Evolutionary conservation across 179 eudicot species (phyloP).

Genomic region (Spergularia azorica): DNA sequence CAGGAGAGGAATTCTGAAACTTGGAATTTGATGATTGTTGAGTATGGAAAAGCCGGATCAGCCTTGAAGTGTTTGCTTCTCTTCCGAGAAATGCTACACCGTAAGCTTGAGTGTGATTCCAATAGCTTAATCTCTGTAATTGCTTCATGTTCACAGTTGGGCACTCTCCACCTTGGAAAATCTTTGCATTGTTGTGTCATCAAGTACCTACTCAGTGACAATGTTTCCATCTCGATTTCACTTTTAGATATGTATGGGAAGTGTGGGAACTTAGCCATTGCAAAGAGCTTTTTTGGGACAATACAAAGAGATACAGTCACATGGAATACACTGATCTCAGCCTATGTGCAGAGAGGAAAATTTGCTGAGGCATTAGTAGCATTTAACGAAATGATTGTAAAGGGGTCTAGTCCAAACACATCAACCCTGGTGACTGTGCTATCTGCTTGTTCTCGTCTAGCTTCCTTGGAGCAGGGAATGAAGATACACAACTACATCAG

Average conservation of each 20-base stretch:
- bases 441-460: conserved; percentile 58
- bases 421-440: conserved; percentile 54
- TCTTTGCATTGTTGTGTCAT: conserved; percentile 63
- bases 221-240: conserved; percentile 54
- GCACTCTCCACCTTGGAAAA: conserved; percentile 40
- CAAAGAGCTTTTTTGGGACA: conserved; percentile 46
- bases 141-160: conserved; percentile 56
- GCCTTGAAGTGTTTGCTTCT: conserved; percentile 40
- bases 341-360: conserved; percentile 42
- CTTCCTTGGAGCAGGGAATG: conserved; percentile 53
- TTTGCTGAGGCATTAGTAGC: conserved; percentile 48
- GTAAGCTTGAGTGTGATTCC: conserved; percentile 40
- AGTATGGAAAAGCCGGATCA: conserved; percentile 51
- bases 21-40: conserved; percentile 65
- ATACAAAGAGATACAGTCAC: conserved; percentile 50
- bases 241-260: conserved; percentile 74
- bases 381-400: conserved; percentile 53
- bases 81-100: conserved; percentile 55
- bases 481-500: conserved; percentile 46
- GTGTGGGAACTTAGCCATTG: conserved; percentile 40
- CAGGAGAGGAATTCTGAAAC: conserved; percentile 41
- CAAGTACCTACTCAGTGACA: conserved; percentile 37
- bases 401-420: conserved; percentile 46
- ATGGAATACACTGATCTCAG: conserved; percentile 67
- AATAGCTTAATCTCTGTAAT: conserved; percentile 52